Evolutionary conservation across 140 eudicot genomes (phyloP).

Genomic region (Oenanthe javanica): DNA sequence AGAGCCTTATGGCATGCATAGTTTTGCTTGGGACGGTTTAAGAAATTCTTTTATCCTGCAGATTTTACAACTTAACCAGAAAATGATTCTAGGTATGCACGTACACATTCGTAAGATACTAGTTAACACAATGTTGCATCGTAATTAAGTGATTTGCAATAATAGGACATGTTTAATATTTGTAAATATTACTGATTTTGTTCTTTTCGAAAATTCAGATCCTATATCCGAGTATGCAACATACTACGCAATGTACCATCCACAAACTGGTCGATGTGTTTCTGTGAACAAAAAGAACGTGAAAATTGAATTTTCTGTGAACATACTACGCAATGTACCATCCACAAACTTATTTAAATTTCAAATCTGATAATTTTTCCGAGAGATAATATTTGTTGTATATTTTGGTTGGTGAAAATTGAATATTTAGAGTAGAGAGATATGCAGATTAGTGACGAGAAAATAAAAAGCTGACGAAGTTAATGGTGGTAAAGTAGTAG

Average conservation of each 20-base stretch:
- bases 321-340: too few species aligned
- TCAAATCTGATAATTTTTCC: too few species aligned
- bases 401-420: too few species aligned
- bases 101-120: too few species aligned
- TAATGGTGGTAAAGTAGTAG: too few species aligned
- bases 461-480: too few species aligned
- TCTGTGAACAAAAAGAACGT: slow-evolving; percentile 14
- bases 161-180: background rate
- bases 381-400: too few species aligned
- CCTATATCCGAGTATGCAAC: slow-evolving; percentile 15
- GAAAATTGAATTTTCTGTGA: too few species aligned
- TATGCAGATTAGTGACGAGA: too few species aligned
- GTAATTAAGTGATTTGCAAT: background rate
- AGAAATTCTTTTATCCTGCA: slow-evolving; percentile 30
- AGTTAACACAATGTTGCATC: background rate
- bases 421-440: too few species aligned
- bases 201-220: background rate
- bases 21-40: slow-evolving; percentile 32
- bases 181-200: background rate
- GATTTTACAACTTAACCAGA: slow-evolving; percentile 36
- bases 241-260: slow-evolving; percentile 45
- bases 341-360: too few species aligned
- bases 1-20: slow-evolving; percentile 47
- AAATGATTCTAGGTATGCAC: slow-evolving; percentile 32
- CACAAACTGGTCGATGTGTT: slow-evolving; percentile 52